phyloP scores from a whole-genome alignment of 75 land plant genomes.

The Cupressus sempervirens region DNA sequence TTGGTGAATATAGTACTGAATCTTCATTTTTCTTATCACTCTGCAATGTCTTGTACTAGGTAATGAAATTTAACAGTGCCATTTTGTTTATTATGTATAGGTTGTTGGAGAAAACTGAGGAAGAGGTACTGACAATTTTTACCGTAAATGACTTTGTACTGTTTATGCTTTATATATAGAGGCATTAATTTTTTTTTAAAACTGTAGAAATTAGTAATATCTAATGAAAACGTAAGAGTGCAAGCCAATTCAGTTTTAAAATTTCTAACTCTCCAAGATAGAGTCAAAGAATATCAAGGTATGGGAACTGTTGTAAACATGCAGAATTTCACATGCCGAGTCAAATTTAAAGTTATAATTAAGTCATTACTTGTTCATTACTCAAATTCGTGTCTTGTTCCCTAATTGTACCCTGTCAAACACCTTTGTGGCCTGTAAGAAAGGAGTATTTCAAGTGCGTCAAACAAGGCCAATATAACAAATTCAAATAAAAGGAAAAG shows the following conservation, averaged over 20 bases:
- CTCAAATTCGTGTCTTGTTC: no score
- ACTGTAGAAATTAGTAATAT: not conserved
- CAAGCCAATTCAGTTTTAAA: not conserved
- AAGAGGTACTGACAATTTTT: constrained; percentile 35
- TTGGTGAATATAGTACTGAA: not conserved
- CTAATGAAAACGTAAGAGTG: not conserved
- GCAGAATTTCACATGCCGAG: no score
- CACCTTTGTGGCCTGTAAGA: no score
- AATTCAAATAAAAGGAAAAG: no score
- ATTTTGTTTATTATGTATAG: constrained; percentile 12
- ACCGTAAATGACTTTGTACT: not conserved
- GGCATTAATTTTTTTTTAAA: not conserved
- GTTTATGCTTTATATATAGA: not conserved
- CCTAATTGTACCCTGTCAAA: no score
- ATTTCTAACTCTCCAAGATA: not conserved
- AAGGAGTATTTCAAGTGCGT: no score
- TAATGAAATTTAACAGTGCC: not conserved
- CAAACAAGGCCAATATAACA: no score
- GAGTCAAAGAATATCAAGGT: not conserved
- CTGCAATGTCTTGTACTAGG: not conserved
- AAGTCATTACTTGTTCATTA: no score
- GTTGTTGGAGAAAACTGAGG: constrained; percentile 75
- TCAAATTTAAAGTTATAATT: no score
- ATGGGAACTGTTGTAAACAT: no score
- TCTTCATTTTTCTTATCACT: not conserved